phyloP scores from a whole-genome alignment of 805 yeast species.

The Candida silvicultrix region DNA sequence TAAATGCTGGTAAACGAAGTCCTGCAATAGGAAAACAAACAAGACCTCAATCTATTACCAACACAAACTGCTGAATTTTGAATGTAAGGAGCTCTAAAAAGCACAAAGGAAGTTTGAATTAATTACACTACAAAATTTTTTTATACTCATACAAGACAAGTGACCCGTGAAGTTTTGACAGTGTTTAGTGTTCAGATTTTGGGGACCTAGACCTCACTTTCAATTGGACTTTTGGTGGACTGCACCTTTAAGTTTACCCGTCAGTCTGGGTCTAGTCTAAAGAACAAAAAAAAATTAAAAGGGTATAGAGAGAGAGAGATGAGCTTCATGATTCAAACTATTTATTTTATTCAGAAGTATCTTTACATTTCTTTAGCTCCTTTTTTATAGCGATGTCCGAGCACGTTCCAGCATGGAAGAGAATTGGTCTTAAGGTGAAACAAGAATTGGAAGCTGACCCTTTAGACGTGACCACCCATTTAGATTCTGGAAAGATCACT shows the following conservation, averaged over 20 bases:
- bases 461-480: conserved; percentile 35
- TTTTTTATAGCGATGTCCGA: conserved; percentile 14
- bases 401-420: conserved; percentile 77
- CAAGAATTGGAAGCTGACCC: conserved; percentile 40
- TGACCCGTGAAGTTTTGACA: not conserved
- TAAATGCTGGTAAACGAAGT: conserved; percentile 3
- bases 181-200: not conserved
- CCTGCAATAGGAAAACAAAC: not conserved
- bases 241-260: too few species aligned
- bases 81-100: conserved; percentile 11
- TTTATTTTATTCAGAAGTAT: too few species aligned
- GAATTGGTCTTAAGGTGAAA: conserved; percentile 61
- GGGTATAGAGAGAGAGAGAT: not conserved
- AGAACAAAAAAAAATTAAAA: too few species aligned
- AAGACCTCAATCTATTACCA: not conserved
- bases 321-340: not conserved
- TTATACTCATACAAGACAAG: not conserved
- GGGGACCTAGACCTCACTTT: too few species aligned
- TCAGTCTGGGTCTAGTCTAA: too few species aligned
- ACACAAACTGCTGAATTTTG: conserved; percentile 9
- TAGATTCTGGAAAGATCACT: conserved; percentile 36
- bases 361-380: too few species aligned
- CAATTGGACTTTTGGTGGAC: too few species aligned
- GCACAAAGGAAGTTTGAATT: not conserved
- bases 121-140: not conserved